phyloP scores from a whole-genome alignment of 805 yeast genomes.

The Torulaspora quercuum region DNA sequence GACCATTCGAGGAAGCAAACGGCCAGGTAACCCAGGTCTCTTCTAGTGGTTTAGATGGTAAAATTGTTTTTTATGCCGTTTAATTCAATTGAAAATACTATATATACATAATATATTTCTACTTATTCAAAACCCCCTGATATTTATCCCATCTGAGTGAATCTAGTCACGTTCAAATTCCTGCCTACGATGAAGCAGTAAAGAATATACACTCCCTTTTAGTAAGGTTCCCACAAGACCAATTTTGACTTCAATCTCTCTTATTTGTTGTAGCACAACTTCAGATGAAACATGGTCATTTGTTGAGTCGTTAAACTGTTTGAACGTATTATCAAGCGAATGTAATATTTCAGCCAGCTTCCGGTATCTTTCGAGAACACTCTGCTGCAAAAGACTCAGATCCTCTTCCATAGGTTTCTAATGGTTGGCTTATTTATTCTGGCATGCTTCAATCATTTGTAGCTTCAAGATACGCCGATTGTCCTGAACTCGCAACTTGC shows the following conservation, averaged over 20 bases:
- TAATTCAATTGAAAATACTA: constrained; percentile 26
- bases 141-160: too few relatives aligned
- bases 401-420: constrained; percentile 20
- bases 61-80: constrained; percentile 70
- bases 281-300: constrained; percentile 26
- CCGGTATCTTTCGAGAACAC: constrained; percentile 32
- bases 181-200: constrained; percentile 50
- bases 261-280: constrained; percentile 47
- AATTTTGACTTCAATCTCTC: constrained; percentile 59
- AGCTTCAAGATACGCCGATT: too few relatives aligned
- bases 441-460: background rate
- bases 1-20: constrained; percentile 45
- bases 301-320: constrained; percentile 21
- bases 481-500: too few relatives aligned
- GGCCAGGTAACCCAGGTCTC: constrained; percentile 60
- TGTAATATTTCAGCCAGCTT: constrained; percentile 30
- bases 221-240: constrained; percentile 63
- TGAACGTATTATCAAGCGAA: constrained; percentile 30
- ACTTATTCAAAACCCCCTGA: constrained; percentile 1
- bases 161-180: constrained; percentile 13
- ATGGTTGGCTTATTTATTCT: too few relatives aligned
- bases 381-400: constrained; percentile 31
- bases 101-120: constrained; percentile 1
- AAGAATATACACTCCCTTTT: constrained; percentile 66
- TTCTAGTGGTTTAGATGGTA: constrained; percentile 87